phyloP scores from a whole-genome alignment of 1,139 yeast species.

The Nakaseomyces nivariensis region DNA sequence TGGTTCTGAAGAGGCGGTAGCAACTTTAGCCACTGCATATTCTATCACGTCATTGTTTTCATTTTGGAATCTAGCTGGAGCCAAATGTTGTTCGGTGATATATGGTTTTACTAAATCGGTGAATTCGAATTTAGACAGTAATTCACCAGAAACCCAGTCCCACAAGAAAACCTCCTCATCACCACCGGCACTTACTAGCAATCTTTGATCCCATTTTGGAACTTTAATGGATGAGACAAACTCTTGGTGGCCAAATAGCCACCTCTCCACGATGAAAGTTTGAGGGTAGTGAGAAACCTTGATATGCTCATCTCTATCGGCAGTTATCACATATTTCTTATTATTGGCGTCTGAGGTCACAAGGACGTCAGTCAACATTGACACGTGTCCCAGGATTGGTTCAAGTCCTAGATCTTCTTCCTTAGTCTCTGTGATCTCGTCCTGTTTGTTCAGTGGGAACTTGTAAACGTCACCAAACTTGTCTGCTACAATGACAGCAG shows the following conservation, averaged over 20 bases:
- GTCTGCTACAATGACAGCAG: constrained; percentile 67
- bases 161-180: constrained; percentile 68
- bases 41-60: constrained; percentile 43
- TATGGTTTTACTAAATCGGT: constrained; percentile 40
- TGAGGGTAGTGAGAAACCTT: constrained; percentile 78
- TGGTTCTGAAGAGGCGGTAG: constrained; percentile 27
- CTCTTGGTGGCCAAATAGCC: constrained; percentile 81
- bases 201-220: constrained; percentile 39
- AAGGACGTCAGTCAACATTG: constrained; percentile 77
- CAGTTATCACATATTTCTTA: constrained; percentile 54
- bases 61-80: constrained; percentile 56
- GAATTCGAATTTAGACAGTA: constrained; percentile 42
- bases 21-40: constrained; percentile 42
- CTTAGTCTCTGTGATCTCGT: constrained; percentile 2
- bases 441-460: constrained; percentile 32
- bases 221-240: constrained; percentile 59
- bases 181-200: constrained; percentile 81
- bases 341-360: constrained; percentile 33
- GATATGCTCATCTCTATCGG: constrained; percentile 95
- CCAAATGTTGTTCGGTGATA: constrained; percentile 49
- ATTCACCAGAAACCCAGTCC: constrained; percentile 56
- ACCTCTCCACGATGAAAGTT: constrained; percentile 65
- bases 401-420: constrained; percentile 26
- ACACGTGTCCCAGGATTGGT: constrained; percentile 90
- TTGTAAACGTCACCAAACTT: constrained; percentile 92